phyloP scores from a whole-genome alignment of 495 filamentous ascomycete genomes.

The Daldinia vernicosa region DNA sequence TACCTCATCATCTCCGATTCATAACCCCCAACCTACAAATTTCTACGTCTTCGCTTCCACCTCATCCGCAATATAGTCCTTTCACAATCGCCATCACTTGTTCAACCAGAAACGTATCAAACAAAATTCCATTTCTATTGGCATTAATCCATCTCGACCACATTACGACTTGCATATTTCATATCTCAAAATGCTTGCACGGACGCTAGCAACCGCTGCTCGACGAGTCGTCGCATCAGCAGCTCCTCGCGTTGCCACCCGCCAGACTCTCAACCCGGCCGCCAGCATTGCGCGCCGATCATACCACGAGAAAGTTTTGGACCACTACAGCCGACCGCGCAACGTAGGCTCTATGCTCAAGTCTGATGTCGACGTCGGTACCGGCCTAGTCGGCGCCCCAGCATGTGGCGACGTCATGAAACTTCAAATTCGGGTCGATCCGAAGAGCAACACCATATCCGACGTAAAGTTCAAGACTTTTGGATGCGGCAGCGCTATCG shows the following conservation, averaged over 20 bases:
- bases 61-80: conserved; percentile 2
- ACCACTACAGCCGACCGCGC: conserved; percentile 92
- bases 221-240: conserved; percentile 43
- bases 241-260: conserved; percentile 45
- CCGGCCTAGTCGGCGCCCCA: conserved; percentile 95
- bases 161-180: not conserved
- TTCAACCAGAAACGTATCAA: not conserved
- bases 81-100: conserved; percentile 4
- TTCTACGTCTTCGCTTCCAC: conserved; percentile 11
- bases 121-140: not conserved
- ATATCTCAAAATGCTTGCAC: conserved; percentile 40
- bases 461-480: conserved; percentile 99
- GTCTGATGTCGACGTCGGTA: conserved; percentile 87
- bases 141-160: not conserved
- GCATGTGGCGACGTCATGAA: conserved; percentile 98
- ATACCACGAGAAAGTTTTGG: conserved; percentile 76
- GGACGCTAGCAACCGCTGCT: conserved; percentile 45
- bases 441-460: conserved; percentile 83
- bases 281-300: conserved; percentile 54
- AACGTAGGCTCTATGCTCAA: conserved; percentile 95
- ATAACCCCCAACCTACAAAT: conserved; percentile 11
- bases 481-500: conserved; percentile 95
- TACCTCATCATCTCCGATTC: conserved; percentile 31
- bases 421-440: conserved; percentile 96
- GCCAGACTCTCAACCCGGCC: conserved; percentile 50